Conservation (phyloP, 768 basidiomycete genomes). For the Mycena metata region DNA sequence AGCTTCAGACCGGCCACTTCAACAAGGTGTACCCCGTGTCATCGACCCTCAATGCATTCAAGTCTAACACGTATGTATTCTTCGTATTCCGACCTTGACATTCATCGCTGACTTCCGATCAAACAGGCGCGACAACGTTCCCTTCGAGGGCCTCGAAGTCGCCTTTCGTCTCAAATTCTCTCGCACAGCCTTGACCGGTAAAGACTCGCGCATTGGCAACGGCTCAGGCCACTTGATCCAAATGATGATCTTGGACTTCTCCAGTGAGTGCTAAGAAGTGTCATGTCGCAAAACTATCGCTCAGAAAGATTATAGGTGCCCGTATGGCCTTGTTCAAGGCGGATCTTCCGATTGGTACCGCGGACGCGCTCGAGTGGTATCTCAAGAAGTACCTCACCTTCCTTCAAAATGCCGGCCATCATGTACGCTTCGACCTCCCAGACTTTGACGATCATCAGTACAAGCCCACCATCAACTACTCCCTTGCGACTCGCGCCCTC, state of each 20-base stretch:
- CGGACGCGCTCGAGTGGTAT: slow-evolving; percentile 36
- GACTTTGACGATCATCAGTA: slow-evolving; percentile 40
- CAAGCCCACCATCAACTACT: slow-evolving; percentile 40
- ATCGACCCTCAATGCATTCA: slow-evolving; percentile 9
- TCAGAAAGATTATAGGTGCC: slow-evolving; percentile 17
- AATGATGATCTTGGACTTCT: slow-evolving; percentile 25
- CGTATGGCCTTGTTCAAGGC: slow-evolving; percentile 17
- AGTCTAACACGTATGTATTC: slow-evolving; percentile 21
- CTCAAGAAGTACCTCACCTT: slow-evolving; percentile 38
- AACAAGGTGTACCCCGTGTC: slow-evolving; percentile 32
- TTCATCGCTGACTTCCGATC: not conserved
- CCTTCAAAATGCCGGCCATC: slow-evolving; percentile 40
- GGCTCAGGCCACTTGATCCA: slow-evolving; percentile 25
- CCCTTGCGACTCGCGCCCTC: slow-evolving; percentile 32
- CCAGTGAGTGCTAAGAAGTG: slow-evolving; percentile 14
- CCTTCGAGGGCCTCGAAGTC: slow-evolving; percentile 1
- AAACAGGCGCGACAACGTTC: slow-evolving; percentile 7
- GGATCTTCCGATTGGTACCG: slow-evolving; percentile 1
- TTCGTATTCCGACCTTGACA: not conserved
- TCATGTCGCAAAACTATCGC: not conserved
- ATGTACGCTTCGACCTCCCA: slow-evolving; percentile 43
- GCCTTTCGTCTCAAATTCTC: slow-evolving; percentile 27
- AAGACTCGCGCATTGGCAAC: slow-evolving; percentile 21
- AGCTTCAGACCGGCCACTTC: slow-evolving; percentile 38
- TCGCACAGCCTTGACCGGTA: slow-evolving; percentile 18